Conservation (phyloP, 1,139 yeast genomes). For the Debaryomycetaceae sp. region DNA sequence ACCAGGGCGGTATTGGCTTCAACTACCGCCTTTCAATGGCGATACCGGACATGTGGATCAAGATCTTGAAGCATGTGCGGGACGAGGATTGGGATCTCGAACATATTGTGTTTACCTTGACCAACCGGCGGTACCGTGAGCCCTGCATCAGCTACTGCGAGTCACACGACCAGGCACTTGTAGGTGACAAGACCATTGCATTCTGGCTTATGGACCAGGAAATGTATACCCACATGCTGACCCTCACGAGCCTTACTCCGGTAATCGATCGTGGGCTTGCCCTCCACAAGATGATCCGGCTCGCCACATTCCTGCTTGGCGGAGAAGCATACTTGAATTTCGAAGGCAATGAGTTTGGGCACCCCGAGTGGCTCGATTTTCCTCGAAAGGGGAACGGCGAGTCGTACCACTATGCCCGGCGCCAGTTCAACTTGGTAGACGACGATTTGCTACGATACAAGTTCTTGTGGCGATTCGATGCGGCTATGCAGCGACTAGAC, state of each 20-base stretch:
- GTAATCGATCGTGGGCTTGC: constrained; percentile 82
- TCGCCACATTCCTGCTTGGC: constrained; percentile 78
- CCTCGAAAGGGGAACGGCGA: constrained; percentile 84
- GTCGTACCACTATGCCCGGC: constrained; percentile 86
- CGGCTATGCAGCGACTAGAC: constrained; percentile 74
- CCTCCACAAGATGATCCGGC: constrained; percentile 80
- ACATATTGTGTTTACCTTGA: constrained; percentile 65
- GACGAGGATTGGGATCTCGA: constrained; percentile 95
- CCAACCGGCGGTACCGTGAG: constrained; percentile 84
- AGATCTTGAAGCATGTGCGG: constrained; percentile 64
- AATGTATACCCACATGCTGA: constrained; percentile 94
- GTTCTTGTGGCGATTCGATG: constrained; percentile 68
- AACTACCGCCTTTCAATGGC: constrained; percentile 96
- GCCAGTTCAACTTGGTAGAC: constrained; percentile 81
- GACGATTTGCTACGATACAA: constrained; percentile 75
- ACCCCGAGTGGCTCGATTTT: constrained; percentile 98
- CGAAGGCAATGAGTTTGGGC: constrained; percentile 98
- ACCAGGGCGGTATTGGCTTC: constrained; percentile 81
- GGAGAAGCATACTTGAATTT: constrained; percentile 95
- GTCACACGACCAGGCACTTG: constrained; percentile 95
- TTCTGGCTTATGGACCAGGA: constrained; percentile 99
- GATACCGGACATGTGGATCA: constrained; percentile 98
- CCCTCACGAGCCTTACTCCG: constrained; percentile 58
- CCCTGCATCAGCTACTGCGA: constrained; percentile 89
- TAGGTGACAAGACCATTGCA: constrained; percentile 93